These are phyloP conservation scores for Atalantia buxifolia DNA, from an alignment of 345 rosid species.

Conservation along the genomic window DNA sequence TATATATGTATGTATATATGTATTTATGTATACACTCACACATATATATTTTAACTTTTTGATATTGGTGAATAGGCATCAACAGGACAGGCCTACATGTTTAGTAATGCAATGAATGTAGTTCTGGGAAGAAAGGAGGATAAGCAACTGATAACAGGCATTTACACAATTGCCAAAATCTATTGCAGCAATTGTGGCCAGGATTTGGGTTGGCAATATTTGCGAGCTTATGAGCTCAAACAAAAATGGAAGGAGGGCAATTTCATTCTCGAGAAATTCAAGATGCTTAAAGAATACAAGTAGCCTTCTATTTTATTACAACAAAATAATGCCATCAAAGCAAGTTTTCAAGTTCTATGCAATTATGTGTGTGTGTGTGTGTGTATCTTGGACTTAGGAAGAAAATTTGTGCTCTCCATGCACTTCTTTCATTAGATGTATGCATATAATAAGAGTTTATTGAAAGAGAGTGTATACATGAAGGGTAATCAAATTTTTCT, in stretches of 20 bases:
- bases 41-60: neutral
- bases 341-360: neutral
- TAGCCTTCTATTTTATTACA: neutral
- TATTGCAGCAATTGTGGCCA: conserved; percentile 33
- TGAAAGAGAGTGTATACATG: no score
- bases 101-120: conserved; percentile 36
- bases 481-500: no score
- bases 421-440: no score
- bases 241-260: conserved; percentile 40
- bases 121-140: conserved; percentile 38
- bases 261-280: conserved; percentile 33
- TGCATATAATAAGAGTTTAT: no score
- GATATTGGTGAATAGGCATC: conserved; percentile 15
- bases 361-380: no score
- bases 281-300: conserved; percentile 27
- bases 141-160: conserved; percentile 26
- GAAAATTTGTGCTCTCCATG: no score
- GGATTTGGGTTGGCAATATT: conserved; percentile 42
- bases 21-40: no score
- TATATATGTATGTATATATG: no score
- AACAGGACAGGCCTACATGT: conserved; percentile 42
- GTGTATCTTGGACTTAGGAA: no score
- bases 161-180: conserved; percentile 25
- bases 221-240: conserved; percentile 22
- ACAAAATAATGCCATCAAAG: neutral